A percentile compares a stretch with the other conserved stretches of the same genome.
phyloP scores from a whole-genome alignment of 805 yeast genomes.

The Saturnispora quitensis region DNA sequence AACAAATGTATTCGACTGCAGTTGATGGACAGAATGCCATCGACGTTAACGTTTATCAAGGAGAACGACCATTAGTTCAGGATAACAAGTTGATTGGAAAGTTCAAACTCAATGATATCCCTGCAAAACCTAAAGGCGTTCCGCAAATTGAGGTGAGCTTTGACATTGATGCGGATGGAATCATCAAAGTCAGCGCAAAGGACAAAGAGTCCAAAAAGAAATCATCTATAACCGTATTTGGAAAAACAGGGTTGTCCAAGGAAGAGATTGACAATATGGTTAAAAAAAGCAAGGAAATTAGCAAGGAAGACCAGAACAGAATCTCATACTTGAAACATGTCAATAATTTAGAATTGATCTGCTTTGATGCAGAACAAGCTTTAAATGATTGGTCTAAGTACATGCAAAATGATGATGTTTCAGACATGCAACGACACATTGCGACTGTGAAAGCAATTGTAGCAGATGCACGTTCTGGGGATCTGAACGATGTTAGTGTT shows the following conservation, averaged over 20 bases:
- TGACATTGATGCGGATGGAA: conserved; percentile 96
- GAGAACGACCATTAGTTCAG: conserved; percentile 91
- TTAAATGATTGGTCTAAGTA: conserved; percentile 18
- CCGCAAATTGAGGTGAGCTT: conserved; percentile 88
- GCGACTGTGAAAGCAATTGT: conserved; percentile 23
- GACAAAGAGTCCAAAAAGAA: conserved; percentile 92
- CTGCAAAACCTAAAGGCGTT: conserved; percentile 82
- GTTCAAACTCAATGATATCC: conserved; percentile 86
- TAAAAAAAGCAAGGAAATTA: conserved; percentile 80
- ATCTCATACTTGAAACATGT: conserved; percentile 60
- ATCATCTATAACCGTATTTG: conserved; percentile 93
- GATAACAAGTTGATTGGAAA: conserved; percentile 94
- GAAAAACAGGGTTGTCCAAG: conserved; percentile 87
- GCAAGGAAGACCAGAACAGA: conserved; percentile 56
- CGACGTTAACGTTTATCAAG: conserved; percentile 95
- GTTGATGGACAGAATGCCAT: conserved; percentile 93
- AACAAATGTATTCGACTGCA: conserved; percentile 90
- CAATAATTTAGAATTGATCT: conserved; percentile 41
- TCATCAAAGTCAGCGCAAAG: conserved; percentile 88
- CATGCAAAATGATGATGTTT: conserved; percentile 14
- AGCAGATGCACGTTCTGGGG: conserved; percentile 24
- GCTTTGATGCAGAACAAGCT: conserved; percentile 30
- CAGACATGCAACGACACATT: conserved; percentile 16
- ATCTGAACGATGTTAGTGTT: conserved; percentile 21
- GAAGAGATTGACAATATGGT: conserved; percentile 88